Evolutionary conservation across 257 asterid genomes (phyloP), one percentile per base, ranked within the genome.

Genomic region (Nemophila menziesii): DNA sequence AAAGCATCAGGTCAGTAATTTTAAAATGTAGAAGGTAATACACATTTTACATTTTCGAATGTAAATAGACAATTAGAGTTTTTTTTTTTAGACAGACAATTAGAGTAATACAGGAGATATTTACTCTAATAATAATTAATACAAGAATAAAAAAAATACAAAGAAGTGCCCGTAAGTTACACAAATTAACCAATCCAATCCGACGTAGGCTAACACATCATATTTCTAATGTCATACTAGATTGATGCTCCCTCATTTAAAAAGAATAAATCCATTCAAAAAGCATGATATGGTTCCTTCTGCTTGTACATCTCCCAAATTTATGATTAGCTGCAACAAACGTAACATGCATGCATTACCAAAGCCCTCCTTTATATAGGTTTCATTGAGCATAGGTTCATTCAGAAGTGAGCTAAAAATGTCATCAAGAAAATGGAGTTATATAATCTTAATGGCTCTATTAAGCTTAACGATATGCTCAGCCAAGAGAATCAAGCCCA

Each of bases 401-500:
- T 9, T 17, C 51, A 43, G n/a, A 20, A 22, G 37, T 16, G 18
- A 19, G 17, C n/a, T 19, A 11, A 42, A 36, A 51, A 55, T 52
- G 70, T 40, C 34, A 15, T 34, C 51, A 36, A 41, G 52, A 42
- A 59, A 44, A 43, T 33, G 48, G 14, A 14, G 23, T 43, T 33
- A 13, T 43, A 12, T 52, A 8, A 39, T 16, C 11, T 42, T 52
- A 14, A 48, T 61, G 46, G 43, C 36, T 22, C 16, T 60, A 13
- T 4, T 58, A 37, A 6, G 55, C 38, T 26, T 64, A 38, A 45
- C 55, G 13, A 5, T 48, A 39, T 58, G 47, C 38, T 57, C 58
- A 16, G 58, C 54, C 8, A 49, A 43, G 16, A 34, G 45, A 2
- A 5, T 44, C 27, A 20, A 16, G 14, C 16, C 18, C 10, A 24